Evolutionary conservation across 2,329 filamentous ascomycete species (phyloP).

Genomic region (Colletotrichum cordylinicola): DNA sequence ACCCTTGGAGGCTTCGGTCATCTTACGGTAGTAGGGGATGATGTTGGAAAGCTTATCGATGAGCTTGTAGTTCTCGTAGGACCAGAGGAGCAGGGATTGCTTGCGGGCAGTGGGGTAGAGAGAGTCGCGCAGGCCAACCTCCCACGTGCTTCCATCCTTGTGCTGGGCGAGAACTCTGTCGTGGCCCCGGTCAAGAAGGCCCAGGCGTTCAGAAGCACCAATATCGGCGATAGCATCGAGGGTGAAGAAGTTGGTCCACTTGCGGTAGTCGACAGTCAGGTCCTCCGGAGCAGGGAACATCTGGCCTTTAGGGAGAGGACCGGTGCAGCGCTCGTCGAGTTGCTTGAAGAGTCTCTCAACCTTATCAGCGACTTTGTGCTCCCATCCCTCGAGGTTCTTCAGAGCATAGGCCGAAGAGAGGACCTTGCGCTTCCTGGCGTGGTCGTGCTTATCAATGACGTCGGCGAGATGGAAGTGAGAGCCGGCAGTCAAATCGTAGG

Average conservation of each 20-base stretch:
- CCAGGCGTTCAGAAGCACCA: slow-evolving; percentile 55
- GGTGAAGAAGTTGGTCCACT: slow-evolving; percentile 61
- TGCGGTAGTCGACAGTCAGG: slow-evolving; percentile 53
- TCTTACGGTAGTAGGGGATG: slow-evolving; percentile 46
- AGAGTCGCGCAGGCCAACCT: slow-evolving; percentile 53
- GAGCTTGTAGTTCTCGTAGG: slow-evolving; percentile 55
- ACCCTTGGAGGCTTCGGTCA: slow-evolving; percentile 43
- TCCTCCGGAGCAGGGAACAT: slow-evolving; percentile 36
- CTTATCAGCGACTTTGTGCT: slow-evolving; percentile 60
- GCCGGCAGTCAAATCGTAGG: slow-evolving; percentile 50
- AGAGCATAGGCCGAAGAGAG: slow-evolving; percentile 56
- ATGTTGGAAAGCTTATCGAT: slow-evolving; percentile 52
- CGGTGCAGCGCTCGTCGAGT: slow-evolving; percentile 47
- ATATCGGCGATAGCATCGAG: slow-evolving; percentile 64
- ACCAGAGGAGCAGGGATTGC: slow-evolving; percentile 56
- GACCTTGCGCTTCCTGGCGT: slow-evolving; percentile 55
- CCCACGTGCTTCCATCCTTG: slow-evolving; percentile 50
- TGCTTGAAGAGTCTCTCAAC: slow-evolving; percentile 46
- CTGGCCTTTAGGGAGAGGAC: slow-evolving; percentile 34
- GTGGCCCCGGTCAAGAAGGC: slow-evolving; percentile 55
- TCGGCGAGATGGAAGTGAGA: slow-evolving; percentile 58
- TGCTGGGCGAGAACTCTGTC: slow-evolving; percentile 47
- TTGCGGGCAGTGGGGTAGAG: slow-evolving; percentile 56
- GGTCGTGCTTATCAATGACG: slow-evolving; percentile 56
- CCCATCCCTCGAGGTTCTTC: slow-evolving; percentile 60